Evolutionary conservation across 2,329 filamentous ascomycete species (phyloP).

Genomic region (Cercospora citrullina): DNA sequence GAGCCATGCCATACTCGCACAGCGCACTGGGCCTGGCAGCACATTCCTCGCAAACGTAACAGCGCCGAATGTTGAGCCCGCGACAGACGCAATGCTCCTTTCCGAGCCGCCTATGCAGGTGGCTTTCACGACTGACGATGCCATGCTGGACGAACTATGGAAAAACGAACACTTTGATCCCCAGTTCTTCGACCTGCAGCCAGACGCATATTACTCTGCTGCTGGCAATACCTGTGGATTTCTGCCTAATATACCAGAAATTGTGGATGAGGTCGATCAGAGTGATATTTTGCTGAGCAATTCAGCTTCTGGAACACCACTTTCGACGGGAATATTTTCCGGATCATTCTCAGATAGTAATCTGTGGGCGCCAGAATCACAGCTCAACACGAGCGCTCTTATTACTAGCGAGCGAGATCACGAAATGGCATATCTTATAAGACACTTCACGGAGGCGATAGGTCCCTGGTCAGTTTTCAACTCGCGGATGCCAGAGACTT

Average conservation of each 20-base stretch:
- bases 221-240: constrained; percentile 38
- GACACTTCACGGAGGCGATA: constrained; percentile 61
- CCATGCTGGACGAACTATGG: constrained; percentile 27
- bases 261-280: constrained; percentile 38
- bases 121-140: constrained; percentile 22
- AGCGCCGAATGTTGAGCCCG: constrained; percentile 12
- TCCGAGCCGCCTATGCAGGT: constrained; percentile 20
- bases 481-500: neutral
- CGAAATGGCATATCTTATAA: constrained; percentile 60
- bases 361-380: constrained; percentile 35
- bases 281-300: constrained; percentile 27
- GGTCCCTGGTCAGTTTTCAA: constrained; percentile 52
- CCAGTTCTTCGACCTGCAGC: constrained; percentile 37
- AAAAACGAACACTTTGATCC: constrained; percentile 34
- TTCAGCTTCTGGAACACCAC: constrained; percentile 27
- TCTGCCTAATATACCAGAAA: constrained; percentile 35
- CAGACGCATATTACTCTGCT: constrained; percentile 33
- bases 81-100: constrained; percentile 22
- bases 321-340: constrained; percentile 25
- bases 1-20: neutral
- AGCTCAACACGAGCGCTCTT: constrained; percentile 37
- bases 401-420: constrained; percentile 48
- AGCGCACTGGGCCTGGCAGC: neutral
- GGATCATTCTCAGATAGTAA: constrained; percentile 30
- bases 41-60: constrained; percentile 4